Evolutionary conservation across 306 rosid species (phyloP).

Genomic region (Pyrus pyrifolia): DNA sequence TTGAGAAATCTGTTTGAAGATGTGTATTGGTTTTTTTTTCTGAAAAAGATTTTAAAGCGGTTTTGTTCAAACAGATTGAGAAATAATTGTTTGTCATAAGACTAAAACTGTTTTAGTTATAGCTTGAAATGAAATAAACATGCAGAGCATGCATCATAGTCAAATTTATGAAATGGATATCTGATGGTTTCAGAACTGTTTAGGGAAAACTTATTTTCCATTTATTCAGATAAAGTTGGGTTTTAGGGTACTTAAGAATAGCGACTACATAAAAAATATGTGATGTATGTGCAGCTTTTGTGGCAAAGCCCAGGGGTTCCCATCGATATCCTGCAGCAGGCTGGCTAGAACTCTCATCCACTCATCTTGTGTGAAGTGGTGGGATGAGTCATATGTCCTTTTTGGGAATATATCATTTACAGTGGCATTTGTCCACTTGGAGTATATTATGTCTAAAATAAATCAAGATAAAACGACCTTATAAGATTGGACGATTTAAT

Average conservation of each 20-base stretch:
- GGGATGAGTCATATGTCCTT: neutral
- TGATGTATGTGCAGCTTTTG: neutral
- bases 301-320: neutral
- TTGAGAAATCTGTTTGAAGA: too few relatives aligned
- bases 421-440: neutral
- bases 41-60: too few relatives aligned
- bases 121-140: neutral
- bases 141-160: too few relatives aligned
- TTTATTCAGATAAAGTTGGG: neutral
- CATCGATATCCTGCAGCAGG: neutral
- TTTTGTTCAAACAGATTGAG: too few relatives aligned
- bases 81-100: too few relatives aligned
- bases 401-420: neutral
- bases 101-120: too few relatives aligned
- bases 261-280: neutral
- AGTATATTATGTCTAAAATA: neutral
- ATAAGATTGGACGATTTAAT: neutral
- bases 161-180: too few relatives aligned
- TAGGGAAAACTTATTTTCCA: neutral
- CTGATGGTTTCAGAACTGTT: neutral
- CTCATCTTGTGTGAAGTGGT: neutral
- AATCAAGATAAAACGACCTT: neutral
- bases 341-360: neutral
- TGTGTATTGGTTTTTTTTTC: too few relatives aligned
- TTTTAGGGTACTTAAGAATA: neutral